Base-by-base conservation (phyloP, 1,139 yeast species). In the Saccharomyces hybrid region DNA sequence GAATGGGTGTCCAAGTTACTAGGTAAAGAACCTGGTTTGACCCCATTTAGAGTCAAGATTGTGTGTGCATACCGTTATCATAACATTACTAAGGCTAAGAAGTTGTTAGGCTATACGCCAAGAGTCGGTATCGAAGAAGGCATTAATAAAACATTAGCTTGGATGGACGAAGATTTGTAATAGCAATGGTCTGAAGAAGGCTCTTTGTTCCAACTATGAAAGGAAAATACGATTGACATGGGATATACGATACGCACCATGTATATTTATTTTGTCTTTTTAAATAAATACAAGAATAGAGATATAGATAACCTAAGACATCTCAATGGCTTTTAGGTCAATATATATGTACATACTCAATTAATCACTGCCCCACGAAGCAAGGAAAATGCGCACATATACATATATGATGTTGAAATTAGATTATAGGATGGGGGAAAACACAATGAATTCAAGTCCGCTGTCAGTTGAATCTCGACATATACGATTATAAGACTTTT, bases 21-120 rank as follows among this genome's bases (percentile, higher is more conserved):
- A 8, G 88, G 95, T 2, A 89, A 88, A 70, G 96, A 89, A 65
- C 90, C 98, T 1, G 95, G 96, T 13, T 78, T 95, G 58, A 91
- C 99, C 5, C 96, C 98, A 2, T 95, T 93, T 73, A 82, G 98
- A 71, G 99, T 91, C 14, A 86, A 83, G 63, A 84, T 93, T 55
- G 91, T 90, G 20, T 89, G 97, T 72, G 98, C 99, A n/a, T 83
- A 81, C 59, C 85, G 99, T 70, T 95, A 93, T 70, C 97, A 93
- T 70, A 89, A 91, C 68, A 91, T 95, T 58, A 68, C 87, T 32
- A 91, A 89, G 71, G 99, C 99, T 4, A 90, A 89, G 66, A 70
- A 73, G 6, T 61, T 86, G 28, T 76, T 95, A 57, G 96, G 86
- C 0, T 95, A 95, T 70, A 74, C 75, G 59, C 99, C 99, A 32